Evolutionary conservation across 805 yeast genomes (phyloP).

Genomic region (Saitoella complicata): DNA sequence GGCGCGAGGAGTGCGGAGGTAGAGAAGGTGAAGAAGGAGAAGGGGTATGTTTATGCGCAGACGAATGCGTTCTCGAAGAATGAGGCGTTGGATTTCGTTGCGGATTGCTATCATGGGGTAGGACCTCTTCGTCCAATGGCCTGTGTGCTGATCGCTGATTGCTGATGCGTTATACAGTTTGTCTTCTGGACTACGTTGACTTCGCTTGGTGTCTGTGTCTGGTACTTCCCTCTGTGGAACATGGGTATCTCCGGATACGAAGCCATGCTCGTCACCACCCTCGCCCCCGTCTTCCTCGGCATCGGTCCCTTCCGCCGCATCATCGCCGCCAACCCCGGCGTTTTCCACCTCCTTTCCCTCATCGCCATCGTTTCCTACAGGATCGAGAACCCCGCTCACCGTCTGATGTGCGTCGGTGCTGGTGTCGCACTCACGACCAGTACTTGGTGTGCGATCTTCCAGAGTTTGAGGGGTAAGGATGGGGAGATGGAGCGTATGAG

Average conservation of each 20-base stretch:
- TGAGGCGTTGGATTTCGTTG: no score
- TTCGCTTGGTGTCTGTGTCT: conserved; percentile 66
- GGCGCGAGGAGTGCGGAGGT: no score
- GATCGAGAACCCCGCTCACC: conserved; percentile 48
- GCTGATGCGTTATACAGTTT: conserved; percentile 26
- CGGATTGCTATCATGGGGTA: no score
- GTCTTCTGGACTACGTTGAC: conserved; percentile 77
- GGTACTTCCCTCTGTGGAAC: conserved; percentile 95
- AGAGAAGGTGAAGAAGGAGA: no score
- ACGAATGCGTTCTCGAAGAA: no score
- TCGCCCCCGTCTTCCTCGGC: conserved; percentile 42
- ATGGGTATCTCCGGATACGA: conserved; percentile 97
- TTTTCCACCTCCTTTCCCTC: conserved; percentile 37
- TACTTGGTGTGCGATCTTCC: conserved; percentile 39
- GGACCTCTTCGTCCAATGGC: no score
- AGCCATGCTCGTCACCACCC: conserved; percentile 40
- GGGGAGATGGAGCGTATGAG: conserved; percentile 22
- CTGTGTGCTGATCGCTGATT: no score
- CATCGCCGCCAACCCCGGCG: conserved; percentile 31
- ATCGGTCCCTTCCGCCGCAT: conserved; percentile 29
- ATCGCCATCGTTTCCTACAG: conserved; percentile 65
- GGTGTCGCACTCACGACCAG: conserved; percentile 52
- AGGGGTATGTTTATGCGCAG: no score
- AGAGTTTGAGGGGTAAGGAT: conserved; percentile 14
- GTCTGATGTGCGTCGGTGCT: conserved; percentile 47